A percentile compares a stretch with the other conserved stretches of the same genome.
phyloP scores from a whole-genome alignment of 805 yeast genomes.

The Cyberlindnera petersonii region DNA sequence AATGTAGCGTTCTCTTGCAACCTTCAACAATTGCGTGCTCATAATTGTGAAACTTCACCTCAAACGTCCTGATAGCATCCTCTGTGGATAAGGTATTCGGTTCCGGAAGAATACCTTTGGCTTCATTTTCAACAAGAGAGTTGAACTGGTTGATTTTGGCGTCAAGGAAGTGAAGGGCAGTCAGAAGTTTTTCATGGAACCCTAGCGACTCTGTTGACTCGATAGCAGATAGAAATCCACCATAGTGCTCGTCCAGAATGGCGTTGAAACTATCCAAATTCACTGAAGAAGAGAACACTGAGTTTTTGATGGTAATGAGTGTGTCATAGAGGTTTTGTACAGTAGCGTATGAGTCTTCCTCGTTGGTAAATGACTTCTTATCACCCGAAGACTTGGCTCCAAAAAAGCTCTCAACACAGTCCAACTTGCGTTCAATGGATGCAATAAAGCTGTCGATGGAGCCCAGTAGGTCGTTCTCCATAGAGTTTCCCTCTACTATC shows the following conservation, averaged over 20 bases:
- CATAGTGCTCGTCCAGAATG: constrained; percentile 27
- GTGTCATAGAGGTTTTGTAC: constrained; percentile 27
- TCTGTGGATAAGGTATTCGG: constrained; percentile 16
- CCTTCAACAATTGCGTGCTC: constrained; percentile 44
- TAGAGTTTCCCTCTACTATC: constrained; percentile 24
- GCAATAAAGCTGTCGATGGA: constrained; percentile 24
- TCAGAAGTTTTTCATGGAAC: constrained; percentile 31
- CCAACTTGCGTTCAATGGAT: constrained; percentile 26
- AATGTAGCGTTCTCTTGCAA: constrained; percentile 52
- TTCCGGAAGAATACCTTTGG: constrained; percentile 18
- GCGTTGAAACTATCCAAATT: constrained; percentile 23
- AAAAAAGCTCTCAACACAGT: constrained; percentile 24
- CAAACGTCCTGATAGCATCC: constrained; percentile 24
- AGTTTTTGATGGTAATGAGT: constrained; percentile 24
- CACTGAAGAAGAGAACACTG: constrained; percentile 21
- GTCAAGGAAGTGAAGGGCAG: constrained; percentile 37
- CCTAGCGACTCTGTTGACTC: constrained; percentile 22
- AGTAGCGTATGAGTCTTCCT: constrained; percentile 21
- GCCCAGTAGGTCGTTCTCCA: constrained; percentile 21
- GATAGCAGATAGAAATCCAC: constrained; percentile 22
- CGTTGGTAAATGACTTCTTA: constrained; percentile 2
- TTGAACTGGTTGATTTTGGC: constrained; percentile 39
- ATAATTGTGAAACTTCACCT: constrained; percentile 42
- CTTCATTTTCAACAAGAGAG: constrained; percentile 28
- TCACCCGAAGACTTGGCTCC: constrained; percentile 7